Evolutionary conservation across 106 monocot genomes (phyloP).

Genomic region (Phalaenopsis aphrodite): DNA sequence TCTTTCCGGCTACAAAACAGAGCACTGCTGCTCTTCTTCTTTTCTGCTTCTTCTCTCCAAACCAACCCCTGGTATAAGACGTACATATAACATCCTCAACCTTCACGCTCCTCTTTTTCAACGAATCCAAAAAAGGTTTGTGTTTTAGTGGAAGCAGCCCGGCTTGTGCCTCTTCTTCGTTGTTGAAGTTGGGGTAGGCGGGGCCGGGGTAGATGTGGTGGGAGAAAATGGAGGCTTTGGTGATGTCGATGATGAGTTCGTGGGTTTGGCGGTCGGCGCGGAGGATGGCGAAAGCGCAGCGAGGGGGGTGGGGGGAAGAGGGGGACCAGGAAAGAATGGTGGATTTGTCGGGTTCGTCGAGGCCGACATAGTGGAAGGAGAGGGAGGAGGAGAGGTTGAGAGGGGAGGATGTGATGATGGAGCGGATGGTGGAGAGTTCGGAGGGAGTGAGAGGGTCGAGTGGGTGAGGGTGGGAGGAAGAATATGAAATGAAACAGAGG

Average conservation of each 20-base stretch:
- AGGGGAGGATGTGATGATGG: constrained; percentile 27
- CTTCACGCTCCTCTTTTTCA: constrained; percentile 30
- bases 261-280: constrained; percentile 30
- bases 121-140: constrained; percentile 54
- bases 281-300: constrained; percentile 43
- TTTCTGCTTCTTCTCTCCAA: constrained; percentile 25
- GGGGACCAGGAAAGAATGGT: constrained; percentile 28
- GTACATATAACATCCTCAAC: constrained; percentile 39
- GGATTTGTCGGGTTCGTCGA: constrained; percentile 66
- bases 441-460: constrained; percentile 44
- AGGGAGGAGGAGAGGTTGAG: constrained; percentile 13
- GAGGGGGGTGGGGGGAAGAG: constrained; percentile 13
- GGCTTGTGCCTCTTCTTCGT: constrained; percentile 38
- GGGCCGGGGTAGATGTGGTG: constrained; percentile 27
- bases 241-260: constrained; percentile 39
- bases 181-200: constrained; percentile 41
- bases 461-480: constrained; percentile 20
- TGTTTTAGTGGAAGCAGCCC: constrained; percentile 30
- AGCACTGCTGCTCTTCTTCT: constrained; percentile 33
- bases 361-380: constrained; percentile 72
- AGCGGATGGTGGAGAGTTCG: constrained; percentile 31
- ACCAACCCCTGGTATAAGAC: constrained; percentile 59
- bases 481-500: neutral
- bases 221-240: constrained; percentile 16
- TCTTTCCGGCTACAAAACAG: constrained; percentile 33